Evolutionary conservation across 2,329 filamentous ascomycete genomes (phyloP).

Genomic region (Bipolaris oryzae): DNA sequence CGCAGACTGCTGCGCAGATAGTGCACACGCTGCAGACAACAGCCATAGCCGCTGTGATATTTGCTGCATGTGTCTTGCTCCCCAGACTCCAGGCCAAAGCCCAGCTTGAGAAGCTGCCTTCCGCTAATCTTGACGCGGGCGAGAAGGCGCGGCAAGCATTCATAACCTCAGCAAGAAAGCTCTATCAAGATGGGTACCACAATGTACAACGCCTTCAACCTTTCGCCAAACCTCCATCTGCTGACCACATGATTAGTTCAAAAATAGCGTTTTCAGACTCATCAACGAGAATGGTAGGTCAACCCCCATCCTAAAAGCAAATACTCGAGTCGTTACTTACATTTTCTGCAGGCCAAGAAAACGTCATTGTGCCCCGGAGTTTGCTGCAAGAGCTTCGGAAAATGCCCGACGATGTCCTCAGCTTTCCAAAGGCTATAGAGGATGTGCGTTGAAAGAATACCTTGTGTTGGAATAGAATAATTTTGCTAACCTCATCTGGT

Average conservation of each 20-base stretch:
- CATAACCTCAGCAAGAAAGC: constrained; percentile 27
- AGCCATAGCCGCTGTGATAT: constrained; percentile 32
- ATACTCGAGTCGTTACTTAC: constrained; percentile 11
- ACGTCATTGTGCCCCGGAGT: constrained; percentile 34
- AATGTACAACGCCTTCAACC: constrained; percentile 22
- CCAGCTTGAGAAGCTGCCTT: constrained; percentile 37
- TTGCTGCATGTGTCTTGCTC: constrained; percentile 27
- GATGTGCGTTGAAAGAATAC: constrained; percentile 18
- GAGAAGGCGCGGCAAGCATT: constrained; percentile 34
- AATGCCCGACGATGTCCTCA: constrained; percentile 42
- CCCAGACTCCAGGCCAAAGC: constrained; percentile 29
- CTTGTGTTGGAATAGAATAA: not conserved
- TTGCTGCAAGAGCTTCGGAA: constrained; percentile 43
- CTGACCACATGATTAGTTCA: constrained; percentile 35
- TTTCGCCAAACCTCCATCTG: no score
- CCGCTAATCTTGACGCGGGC: constrained; percentile 13
- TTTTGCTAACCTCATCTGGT: constrained; percentile 11
- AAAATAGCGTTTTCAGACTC: constrained; percentile 34
- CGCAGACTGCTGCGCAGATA: constrained; percentile 23
- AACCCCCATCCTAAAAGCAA: not conserved
- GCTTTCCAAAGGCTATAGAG: constrained; percentile 35
- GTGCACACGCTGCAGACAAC: constrained; percentile 32
- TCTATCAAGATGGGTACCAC: constrained; percentile 38
- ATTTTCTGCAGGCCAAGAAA: constrained; percentile 24
- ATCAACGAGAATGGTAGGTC: constrained; percentile 25